phyloP scores from a whole-genome alignment of 2,329 filamentous ascomycete genomes.

The Pyricularia sp. region DNA sequence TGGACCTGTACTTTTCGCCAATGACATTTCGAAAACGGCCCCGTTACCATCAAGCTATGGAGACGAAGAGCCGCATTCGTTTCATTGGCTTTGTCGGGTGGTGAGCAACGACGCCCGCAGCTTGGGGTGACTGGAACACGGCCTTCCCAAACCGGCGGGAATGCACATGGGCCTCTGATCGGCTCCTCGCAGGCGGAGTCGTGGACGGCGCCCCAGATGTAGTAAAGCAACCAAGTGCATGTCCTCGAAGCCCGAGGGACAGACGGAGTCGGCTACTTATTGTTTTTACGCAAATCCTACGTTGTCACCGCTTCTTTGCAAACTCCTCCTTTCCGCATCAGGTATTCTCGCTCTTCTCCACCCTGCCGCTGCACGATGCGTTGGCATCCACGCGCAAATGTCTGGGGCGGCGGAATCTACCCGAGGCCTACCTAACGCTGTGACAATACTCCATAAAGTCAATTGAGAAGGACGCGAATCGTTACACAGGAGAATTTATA shows the following conservation, averaged over 20 bases:
- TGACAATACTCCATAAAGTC: background rate
- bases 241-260: background rate
- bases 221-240: background rate
- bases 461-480: background rate
- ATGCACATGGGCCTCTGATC: background rate
- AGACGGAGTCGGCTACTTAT: background rate
- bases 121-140: background rate
- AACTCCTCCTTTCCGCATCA: background rate
- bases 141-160: background rate
- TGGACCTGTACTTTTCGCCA: conserved; percentile 14
- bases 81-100: background rate
- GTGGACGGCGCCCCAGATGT: background rate
- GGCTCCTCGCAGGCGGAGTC: background rate
- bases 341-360: conserved; percentile 12
- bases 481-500: background rate
- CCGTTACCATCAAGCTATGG: conserved; percentile 12
- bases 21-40: conserved; percentile 12
- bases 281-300: background rate
- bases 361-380: conserved; percentile 22
- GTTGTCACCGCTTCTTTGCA: background rate
- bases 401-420: conserved; percentile 11
- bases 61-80: conserved; percentile 16
- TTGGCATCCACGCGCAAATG: conserved; percentile 17
- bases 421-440: conserved; percentile 6
- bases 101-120: background rate